These are phyloP conservation scores for Phytophthora rubi DNA, from an alignment of 352 stramenopile genomes.

Conservation along the genomic window DNA sequence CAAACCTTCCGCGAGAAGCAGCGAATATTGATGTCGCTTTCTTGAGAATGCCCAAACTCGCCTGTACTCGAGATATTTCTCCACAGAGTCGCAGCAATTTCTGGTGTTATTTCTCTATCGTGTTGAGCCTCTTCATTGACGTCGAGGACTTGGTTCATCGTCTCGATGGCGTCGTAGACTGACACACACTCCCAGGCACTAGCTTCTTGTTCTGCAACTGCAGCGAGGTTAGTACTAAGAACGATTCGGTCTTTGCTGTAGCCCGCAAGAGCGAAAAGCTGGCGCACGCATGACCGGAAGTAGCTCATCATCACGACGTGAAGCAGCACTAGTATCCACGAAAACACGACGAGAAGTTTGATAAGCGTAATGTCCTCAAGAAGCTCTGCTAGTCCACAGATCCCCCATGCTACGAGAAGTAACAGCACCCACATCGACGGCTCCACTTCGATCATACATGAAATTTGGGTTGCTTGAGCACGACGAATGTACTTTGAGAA, in stretches of 20 bases:
- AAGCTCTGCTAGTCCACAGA: conserved; percentile 36
- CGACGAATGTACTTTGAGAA: conserved; percentile 75
- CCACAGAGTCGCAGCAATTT: neutral
- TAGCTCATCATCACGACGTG: conserved; percentile 47
- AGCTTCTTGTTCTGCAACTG: conserved; percentile 27
- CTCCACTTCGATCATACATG: conserved; percentile 74
- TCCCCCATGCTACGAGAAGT: conserved; percentile 46
- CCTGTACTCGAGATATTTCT: conserved; percentile 16
- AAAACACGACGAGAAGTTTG: conserved; percentile 34
- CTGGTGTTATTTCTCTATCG: conserved; percentile 17
- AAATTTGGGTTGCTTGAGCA: conserved; percentile 73
- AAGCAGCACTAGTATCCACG: conserved; percentile 36
- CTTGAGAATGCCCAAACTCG: neutral
- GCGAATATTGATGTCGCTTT: conserved; percentile 30
- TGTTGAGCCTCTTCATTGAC: conserved; percentile 26
- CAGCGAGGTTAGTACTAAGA: conserved; percentile 21
- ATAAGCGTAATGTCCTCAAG: conserved; percentile 31
- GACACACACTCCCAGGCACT: conserved; percentile 16
- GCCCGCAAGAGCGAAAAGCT: conserved; percentile 41
- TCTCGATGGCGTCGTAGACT: conserved; percentile 18
- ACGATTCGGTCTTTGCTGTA: conserved; percentile 32
- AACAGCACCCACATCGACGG: conserved; percentile 68
- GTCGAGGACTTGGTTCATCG: conserved; percentile 23
- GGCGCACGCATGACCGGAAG: conserved; percentile 34
- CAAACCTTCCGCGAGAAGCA: conserved; percentile 62